Evolutionary conservation across 495 filamentous ascomycete genomes (phyloP).

Genomic region (Pseudevernia furfuracea): DNA sequence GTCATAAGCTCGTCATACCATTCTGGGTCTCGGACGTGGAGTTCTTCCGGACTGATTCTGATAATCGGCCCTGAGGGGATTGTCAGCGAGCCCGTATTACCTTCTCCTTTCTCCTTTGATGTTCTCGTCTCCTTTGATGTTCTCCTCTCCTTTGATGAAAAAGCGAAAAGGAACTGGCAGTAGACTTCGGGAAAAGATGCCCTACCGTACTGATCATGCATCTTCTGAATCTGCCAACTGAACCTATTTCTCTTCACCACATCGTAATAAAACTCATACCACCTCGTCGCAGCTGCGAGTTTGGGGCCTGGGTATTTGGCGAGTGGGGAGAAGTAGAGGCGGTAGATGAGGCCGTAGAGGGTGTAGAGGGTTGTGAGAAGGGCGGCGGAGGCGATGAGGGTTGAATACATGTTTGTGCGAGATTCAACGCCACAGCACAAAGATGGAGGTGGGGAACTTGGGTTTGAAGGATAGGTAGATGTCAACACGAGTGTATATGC

Average conservation of each 20-base stretch:
- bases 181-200: too few relatives aligned
- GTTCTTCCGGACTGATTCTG: conserved; percentile 35
- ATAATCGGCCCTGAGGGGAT: conserved; percentile 34
- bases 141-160: too few relatives aligned
- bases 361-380: conserved; percentile 10
- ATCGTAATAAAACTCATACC: conserved; percentile 48
- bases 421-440: not conserved
- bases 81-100: too few relatives aligned
- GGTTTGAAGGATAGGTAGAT: not conserved
- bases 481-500: not conserved
- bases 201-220: conserved; percentile 42
- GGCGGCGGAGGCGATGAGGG: not conserved
- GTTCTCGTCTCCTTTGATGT: too few relatives aligned
- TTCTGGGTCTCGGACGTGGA: conserved; percentile 35
- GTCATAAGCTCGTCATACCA: conserved; percentile 35
- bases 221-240: conserved; percentile 37
- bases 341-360: conserved; percentile 25
- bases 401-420: not conserved
- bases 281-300: conserved; percentile 38
- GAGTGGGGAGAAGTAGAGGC: conserved; percentile 37
- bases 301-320: conserved; percentile 42
- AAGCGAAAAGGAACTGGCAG: not conserved
- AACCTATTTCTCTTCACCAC: conserved; percentile 39
- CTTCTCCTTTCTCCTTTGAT: too few relatives aligned
- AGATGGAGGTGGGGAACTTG: not conserved